Percentiles rank a stretch among this genome's conserved stretches.
Conservation (phyloP, 208 protist genomes). For the Histomonas meleagridis region DNA sequence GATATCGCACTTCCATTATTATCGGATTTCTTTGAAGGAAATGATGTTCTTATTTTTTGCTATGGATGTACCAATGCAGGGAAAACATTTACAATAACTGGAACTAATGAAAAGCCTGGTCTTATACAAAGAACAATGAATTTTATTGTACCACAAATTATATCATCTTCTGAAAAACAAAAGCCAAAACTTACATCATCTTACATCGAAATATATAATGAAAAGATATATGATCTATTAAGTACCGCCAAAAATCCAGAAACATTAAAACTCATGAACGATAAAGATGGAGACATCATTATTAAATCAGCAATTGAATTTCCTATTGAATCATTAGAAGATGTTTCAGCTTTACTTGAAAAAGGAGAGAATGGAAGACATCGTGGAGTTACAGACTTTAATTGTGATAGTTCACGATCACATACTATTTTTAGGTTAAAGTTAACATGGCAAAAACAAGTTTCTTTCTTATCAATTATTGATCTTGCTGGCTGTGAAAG, state of each 20-base stretch:
- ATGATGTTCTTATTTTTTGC: not conserved
- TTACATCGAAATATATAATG: conserved; percentile 10
- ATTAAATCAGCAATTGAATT: not conserved
- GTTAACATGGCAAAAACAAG: not conserved
- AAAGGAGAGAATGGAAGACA: not conserved
- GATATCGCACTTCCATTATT: not conserved
- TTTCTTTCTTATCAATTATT: not conserved
- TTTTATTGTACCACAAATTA: not conserved
- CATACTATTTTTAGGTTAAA: not conserved
- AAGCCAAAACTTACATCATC: not conserved
- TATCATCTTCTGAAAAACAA: not conserved
- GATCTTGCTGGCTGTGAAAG: conserved; percentile 16
- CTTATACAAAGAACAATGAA: not conserved
- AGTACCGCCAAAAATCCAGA: not conserved
- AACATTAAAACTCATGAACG: not conserved
- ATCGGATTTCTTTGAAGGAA: not conserved
- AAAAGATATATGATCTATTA: not conserved
- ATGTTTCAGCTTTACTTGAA: not conserved
- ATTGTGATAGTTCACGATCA: conserved; percentile 1
- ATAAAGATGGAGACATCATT: not conserved
- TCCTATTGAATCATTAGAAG: not conserved
- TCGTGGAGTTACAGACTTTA: not conserved
- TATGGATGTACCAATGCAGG: conserved; percentile 10
- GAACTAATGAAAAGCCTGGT: not conserved
- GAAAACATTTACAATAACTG: conserved; percentile 14